These are phyloP conservation scores for Kappamyces sp. DNA, from an alignment of 192 early-diverging fungal genomes.

Conservation along the genomic window DNA sequence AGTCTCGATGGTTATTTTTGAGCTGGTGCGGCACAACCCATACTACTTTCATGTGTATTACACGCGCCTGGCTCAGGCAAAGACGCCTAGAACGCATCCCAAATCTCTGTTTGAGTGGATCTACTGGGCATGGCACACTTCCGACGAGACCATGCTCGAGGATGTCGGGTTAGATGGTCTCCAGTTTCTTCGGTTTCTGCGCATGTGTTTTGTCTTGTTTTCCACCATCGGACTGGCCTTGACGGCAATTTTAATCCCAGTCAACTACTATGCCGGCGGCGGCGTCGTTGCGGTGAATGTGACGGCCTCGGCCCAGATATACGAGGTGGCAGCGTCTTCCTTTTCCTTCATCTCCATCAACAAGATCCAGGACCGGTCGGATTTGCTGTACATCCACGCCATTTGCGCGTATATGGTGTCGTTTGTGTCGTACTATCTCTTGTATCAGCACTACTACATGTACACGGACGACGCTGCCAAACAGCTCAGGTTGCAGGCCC, in stretches of 20 bases:
- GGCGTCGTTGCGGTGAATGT: not conserved
- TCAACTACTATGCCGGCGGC: slow-evolving; percentile 34
- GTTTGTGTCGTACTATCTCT: slow-evolving; percentile 21
- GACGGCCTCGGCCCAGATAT: not conserved
- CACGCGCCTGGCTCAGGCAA: slow-evolving; percentile 6
- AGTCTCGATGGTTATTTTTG: slow-evolving; percentile 19
- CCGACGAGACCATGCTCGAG: slow-evolving; percentile 31
- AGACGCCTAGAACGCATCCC: slow-evolving; percentile 27
- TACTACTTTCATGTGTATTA: slow-evolving; percentile 1
- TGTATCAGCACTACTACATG: slow-evolving; percentile 31
- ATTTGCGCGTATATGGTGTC: slow-evolving; percentile 36
- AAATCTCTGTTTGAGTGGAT: slow-evolving; percentile 35
- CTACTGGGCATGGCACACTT: slow-evolving; percentile 20
- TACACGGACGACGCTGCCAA: slow-evolving; percentile 24
- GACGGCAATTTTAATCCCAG: slow-evolving; percentile 29
- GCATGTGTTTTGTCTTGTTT: slow-evolving; percentile 29
- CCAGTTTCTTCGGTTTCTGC: slow-evolving; percentile 40
- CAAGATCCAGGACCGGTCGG: slow-evolving; percentile 29
- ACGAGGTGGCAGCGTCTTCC: slow-evolving; percentile 9
- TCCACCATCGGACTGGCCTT: slow-evolving; percentile 20
- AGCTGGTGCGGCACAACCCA: slow-evolving; percentile 23
- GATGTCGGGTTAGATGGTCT: slow-evolving; percentile 46
- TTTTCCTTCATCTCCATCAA: slow-evolving; percentile 26
- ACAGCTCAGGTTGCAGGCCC: slow-evolving; percentile 25
- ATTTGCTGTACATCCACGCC: slow-evolving; percentile 30